Percentiles rank a stretch among this genome's conserved stretches.
phyloP scores from a whole-genome alignment of 768 basidiomycete species.

The Naganishia vaughanmartiniae region DNA sequence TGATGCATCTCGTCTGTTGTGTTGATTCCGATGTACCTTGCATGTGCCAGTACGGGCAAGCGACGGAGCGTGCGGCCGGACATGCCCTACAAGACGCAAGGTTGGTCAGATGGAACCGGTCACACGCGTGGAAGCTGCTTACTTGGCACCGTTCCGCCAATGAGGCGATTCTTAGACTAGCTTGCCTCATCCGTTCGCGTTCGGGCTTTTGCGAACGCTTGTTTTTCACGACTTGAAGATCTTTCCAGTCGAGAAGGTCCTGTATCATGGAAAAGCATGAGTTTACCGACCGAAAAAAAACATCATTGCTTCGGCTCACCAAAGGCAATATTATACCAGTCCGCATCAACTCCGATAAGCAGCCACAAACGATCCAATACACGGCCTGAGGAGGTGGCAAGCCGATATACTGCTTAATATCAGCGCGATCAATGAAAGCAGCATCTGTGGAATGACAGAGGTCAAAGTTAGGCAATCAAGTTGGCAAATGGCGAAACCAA shows the following conservation, averaged over 20 bases:
- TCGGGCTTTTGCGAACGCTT: slow-evolving; percentile 43
- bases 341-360: slow-evolving; percentile 72
- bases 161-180: slow-evolving; percentile 62
- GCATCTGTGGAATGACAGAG: slow-evolving; percentile 60
- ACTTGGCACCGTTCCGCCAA: slow-evolving; percentile 80
- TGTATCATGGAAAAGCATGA: slow-evolving; percentile 4
- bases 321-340: slow-evolving; percentile 67
- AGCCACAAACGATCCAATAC: slow-evolving; percentile 84
- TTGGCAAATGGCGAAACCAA: background rate
- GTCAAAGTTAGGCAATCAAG: background rate
- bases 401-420: slow-evolving; percentile 92
- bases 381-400: slow-evolving; percentile 85
- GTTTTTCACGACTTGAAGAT: slow-evolving; percentile 26
- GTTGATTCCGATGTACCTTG: slow-evolving; percentile 64
- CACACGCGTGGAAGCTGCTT: slow-evolving; percentile 44
- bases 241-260: slow-evolving; percentile 36
- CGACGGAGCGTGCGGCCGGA: slow-evolving; percentile 88
- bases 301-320: slow-evolving; percentile 54
- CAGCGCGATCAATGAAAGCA: slow-evolving; percentile 94
- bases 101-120: background rate
- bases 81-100: slow-evolving; percentile 61
- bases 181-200: slow-evolving; percentile 58
- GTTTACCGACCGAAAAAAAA: background rate
- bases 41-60: slow-evolving; percentile 89
- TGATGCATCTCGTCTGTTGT: slow-evolving; percentile 41